Evolutionary conservation across 306 rosid species (phyloP).

Genomic region (Nissolia schottii): DNA sequence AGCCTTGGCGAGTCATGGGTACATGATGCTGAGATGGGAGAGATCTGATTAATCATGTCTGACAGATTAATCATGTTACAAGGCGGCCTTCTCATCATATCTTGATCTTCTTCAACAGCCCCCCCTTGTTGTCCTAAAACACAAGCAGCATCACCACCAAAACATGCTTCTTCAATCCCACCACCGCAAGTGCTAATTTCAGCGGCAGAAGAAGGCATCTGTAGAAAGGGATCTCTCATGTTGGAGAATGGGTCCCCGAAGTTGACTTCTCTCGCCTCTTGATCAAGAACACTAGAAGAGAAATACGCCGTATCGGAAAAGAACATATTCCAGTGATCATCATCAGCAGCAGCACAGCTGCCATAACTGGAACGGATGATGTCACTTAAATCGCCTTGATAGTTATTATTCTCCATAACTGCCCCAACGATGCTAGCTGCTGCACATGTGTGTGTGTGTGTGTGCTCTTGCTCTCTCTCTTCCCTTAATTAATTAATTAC

Average conservation of each 20-base stretch:
- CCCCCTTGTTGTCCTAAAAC: neutral
- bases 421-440: slow-evolving; percentile 31
- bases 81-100: slow-evolving; percentile 28
- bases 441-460: slow-evolving; percentile 30
- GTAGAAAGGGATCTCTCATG: slow-evolving; percentile 65
- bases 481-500: neutral
- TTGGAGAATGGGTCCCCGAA: slow-evolving; percentile 81
- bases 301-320: slow-evolving; percentile 29
- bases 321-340: slow-evolving; percentile 13
- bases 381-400: slow-evolving; percentile 75
- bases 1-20: slow-evolving; percentile 33
- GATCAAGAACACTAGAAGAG: slow-evolving; percentile 24
- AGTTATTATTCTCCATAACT: slow-evolving; percentile 42
- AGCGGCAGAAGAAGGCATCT: slow-evolving; percentile 15
- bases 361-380: slow-evolving; percentile 52
- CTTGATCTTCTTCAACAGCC: neutral
- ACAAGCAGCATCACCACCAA: neutral
- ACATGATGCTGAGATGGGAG: too few relatives aligned
- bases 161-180: neutral
- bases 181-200: slow-evolving; percentile 14
- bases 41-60: slow-evolving; percentile 68
- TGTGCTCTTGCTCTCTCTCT: too few relatives aligned
- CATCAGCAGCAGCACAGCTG: neutral
- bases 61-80: slow-evolving; percentile 45
- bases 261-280: neutral